Base-by-base conservation (phyloP, 345 rosid species). In the Lepidium africanum region DNA sequence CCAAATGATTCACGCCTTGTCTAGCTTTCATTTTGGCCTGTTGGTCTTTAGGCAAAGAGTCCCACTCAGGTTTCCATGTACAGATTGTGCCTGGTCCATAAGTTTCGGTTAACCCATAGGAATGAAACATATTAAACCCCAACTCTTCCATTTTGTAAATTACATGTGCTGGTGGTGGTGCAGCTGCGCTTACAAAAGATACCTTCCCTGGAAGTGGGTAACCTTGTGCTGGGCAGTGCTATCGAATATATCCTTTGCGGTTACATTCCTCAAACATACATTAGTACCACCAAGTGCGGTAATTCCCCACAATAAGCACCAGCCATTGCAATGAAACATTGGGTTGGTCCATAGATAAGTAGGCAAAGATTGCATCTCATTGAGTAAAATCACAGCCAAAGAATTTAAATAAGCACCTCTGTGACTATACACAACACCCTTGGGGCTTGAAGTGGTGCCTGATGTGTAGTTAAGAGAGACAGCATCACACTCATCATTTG, bases 311-410 rank as follows among this genome's bases (percentile, higher is more conserved):
- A 69, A 8, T 2, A 93, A 82, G 69, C 92, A 88, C 99, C 99
- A 91, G 0, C 97, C 97, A 7, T 91, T 94, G 82, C 96, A 94
- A 59, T 93, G 99, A 79, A 94, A 94, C 96, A 94, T 87, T 1
- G 99, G 99, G 30, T 83, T 90, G 0, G 88, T 81, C 97, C 99
- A 94, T 0, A 94, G 73, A 60, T 81, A 91, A 19, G 80, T 83
- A 13, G 92, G 91, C 78, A 78, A 68, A 0, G 85, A 45, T 0
- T 59, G 76, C 81, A 88, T 83, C n/a, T 71, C 87, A 38, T 81
- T 84, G 57, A 87, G 84, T 39, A 85, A 36, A 76, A 81, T 40
- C 0, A 84, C 63, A 0, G 97, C 86, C 5, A 90, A 64, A 9
- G 98, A 61, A 49, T 90, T 89, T 19, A 90, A 81, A 71, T 88